These are phyloP conservation scores for Yamadazyma siamensis DNA, from an alignment of 1,139 yeast genomes.

Conservation along the genomic window DNA sequence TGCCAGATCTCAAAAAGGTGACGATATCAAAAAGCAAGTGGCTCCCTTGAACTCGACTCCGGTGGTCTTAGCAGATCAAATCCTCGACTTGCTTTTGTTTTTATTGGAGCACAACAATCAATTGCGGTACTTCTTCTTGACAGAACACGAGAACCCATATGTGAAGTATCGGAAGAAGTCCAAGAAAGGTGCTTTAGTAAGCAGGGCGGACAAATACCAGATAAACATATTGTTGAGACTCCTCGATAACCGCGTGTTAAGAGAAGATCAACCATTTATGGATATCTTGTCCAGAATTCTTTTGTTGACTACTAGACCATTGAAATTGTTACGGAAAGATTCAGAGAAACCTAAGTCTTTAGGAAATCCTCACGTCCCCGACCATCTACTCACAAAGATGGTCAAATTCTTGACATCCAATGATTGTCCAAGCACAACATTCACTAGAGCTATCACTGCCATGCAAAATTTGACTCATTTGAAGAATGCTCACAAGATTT, in stretches of 20 bases:
- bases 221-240: constrained; percentile 64
- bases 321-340: constrained; percentile 45
- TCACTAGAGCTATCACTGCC: constrained; percentile 78
- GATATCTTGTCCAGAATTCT: constrained; percentile 73
- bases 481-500: constrained; percentile 59
- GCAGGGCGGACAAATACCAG: constrained; percentile 54
- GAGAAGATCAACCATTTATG: constrained; percentile 71
- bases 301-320: constrained; percentile 74
- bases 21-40: constrained; percentile 18
- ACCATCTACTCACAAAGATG: constrained; percentile 56
- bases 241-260: constrained; percentile 60
- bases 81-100: constrained; percentile 71
- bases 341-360: constrained; percentile 3
- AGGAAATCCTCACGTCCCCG: constrained; percentile 58
- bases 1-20: constrained; percentile 23
- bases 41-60: constrained; percentile 68
- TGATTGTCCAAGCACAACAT: constrained; percentile 83
- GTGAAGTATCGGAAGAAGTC: constrained; percentile 41
- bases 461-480: constrained; percentile 75
- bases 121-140: constrained; percentile 70
- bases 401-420: constrained; percentile 74
- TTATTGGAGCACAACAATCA: constrained; percentile 68
- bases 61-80: constrained; percentile 68
- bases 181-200: constrained; percentile 32
- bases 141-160: constrained; percentile 72